A percentile compares a stretch with the other conserved stretches of the same genome.
Conservation (phyloP, 257 asterid genomes). For the Capsicum pubescens region DNA sequence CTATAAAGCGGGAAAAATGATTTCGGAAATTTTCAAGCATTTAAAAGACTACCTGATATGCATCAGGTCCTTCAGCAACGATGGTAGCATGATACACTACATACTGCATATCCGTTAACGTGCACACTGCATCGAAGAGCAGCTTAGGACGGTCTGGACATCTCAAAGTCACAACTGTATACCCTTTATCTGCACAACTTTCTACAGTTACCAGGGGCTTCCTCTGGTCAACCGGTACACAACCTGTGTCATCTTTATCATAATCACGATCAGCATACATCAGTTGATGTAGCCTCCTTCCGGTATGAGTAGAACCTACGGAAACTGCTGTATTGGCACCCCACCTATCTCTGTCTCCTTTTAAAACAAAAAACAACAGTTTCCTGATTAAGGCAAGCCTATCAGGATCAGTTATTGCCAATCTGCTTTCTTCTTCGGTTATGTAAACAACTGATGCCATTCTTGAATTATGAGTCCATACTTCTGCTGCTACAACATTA, state of each 20-base stretch:
- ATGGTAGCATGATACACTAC: constrained; percentile 60
- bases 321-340: constrained; percentile 77
- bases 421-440: constrained; percentile 64
- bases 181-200: constrained; percentile 47
- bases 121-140: constrained; percentile 59
- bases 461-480: constrained; percentile 92
- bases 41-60: constrained; percentile 50
- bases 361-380: constrained; percentile 67
- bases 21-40: neutral
- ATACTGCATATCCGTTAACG: constrained; percentile 64
- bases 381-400: constrained; percentile 63
- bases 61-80: constrained; percentile 54
- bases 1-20: neutral
- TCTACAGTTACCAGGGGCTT: constrained; percentile 51
- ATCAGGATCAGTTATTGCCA: constrained; percentile 61
- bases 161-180: constrained; percentile 51
- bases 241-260: constrained; percentile 34
- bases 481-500: constrained; percentile 83
- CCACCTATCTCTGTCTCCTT: constrained; percentile 65
- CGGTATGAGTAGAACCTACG: constrained; percentile 66
- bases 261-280: constrained; percentile 74
- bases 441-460: constrained; percentile 84
- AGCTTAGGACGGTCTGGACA: constrained; percentile 63
- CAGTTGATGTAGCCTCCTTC: constrained; percentile 85
- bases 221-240: constrained; percentile 33